Percentiles rank a stretch among this genome's conserved stretches.
phyloP scores from a whole-genome alignment of 1,284 basidiomycete genomes.

The Cutaneotrichosporon cavernicola region DNA sequence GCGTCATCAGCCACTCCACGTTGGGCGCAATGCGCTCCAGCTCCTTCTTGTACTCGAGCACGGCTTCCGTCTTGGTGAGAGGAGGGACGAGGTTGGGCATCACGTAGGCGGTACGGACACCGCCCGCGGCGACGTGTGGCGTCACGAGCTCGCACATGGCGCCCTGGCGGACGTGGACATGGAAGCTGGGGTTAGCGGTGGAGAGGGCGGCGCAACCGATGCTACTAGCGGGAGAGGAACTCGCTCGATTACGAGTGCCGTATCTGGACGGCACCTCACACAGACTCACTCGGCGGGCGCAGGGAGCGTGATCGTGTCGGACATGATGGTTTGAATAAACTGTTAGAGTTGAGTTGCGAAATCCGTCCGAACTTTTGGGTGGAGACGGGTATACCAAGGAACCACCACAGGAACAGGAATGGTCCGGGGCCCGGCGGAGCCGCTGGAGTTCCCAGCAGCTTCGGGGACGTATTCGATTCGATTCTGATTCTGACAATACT shows the following conservation, averaged over 20 bases:
- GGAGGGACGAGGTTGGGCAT: constrained; percentile 98
- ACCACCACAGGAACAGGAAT: no score
- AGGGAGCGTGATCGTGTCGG: constrained; percentile 55
- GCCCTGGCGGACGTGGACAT: constrained; percentile 94
- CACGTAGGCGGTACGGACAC: constrained; percentile 89
- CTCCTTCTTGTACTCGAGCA: constrained; percentile 73
- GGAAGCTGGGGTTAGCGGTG: constrained; percentile 60
- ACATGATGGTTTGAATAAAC: not conserved
- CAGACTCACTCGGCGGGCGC: constrained; percentile 71
- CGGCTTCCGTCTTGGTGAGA: constrained; percentile 78
- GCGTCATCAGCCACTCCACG: constrained; percentile 89
- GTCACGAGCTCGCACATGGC: constrained; percentile 77
- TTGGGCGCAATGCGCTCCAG: constrained; percentile 73
- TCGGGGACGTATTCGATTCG: no score
- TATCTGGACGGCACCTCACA: not conserved
- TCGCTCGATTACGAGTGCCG: not conserved
- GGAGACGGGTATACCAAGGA: not conserved
- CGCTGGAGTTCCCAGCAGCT: no score
- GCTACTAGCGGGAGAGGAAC: no score
- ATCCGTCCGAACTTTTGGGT: not conserved
- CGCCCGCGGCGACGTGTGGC: constrained; percentile 85
- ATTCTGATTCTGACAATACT: no score
- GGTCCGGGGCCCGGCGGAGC: no score
- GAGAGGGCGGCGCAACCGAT: not conserved
- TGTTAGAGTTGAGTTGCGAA: not conserved